These are phyloP conservation scores for Cryphonectria parasitica DNA, from an alignment of 2,329 filamentous ascomycete genomes.

Conservation along the genomic window DNA sequence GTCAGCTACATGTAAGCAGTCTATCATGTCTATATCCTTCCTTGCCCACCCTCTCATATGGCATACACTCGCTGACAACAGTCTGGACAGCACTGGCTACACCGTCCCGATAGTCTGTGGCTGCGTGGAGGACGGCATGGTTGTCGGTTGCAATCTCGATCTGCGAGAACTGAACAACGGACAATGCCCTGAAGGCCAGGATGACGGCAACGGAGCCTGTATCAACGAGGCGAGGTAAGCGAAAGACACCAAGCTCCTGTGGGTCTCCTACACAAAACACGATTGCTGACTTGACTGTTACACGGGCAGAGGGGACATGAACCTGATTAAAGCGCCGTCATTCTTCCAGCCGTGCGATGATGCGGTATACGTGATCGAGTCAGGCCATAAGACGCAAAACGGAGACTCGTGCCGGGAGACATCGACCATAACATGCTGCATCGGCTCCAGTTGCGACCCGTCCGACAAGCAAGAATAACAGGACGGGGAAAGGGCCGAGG, in stretches of 20 bases:
- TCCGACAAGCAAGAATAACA: not conserved
- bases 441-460: not conserved
- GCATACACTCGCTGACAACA: not conserved
- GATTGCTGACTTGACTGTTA: not conserved
- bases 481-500: not conserved
- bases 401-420: not conserved
- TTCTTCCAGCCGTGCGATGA: not conserved
- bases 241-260: not conserved
- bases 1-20: slow-evolving; percentile 4
- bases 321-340: not conserved
- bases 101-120: slow-evolving; percentile 9
- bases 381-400: not conserved
- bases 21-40: not conserved
- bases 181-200: not conserved
- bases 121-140: not conserved
- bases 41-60: not conserved
- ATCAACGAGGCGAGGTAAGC: slow-evolving; percentile 4
- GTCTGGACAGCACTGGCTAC: not conserved
- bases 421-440: not conserved
- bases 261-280: not conserved
- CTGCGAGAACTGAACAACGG: not conserved
- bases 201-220: not conserved
- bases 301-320: not conserved
- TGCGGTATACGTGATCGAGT: slow-evolving; percentile 5
- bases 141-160: not conserved